Base-by-base conservation (phyloP, 805 yeast species). In the Candida insectorum region DNA sequence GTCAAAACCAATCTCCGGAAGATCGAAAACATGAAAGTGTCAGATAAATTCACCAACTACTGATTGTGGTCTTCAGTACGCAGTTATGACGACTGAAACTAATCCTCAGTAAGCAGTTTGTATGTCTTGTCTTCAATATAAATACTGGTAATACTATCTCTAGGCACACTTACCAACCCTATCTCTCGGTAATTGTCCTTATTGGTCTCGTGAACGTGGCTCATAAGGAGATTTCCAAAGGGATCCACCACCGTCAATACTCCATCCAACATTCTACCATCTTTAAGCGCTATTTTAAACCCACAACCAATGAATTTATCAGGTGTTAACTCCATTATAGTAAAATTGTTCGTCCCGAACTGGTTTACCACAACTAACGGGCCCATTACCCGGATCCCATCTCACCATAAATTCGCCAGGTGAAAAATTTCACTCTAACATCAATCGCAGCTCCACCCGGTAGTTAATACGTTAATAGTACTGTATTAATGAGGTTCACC, bases 151-250 rank as follows among this genome's bases (percentile, higher is more conserved):
- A 75, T 65, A 4, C 74, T 56, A 1, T 44, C 41, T 32, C 60
- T 54, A 1, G 78, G 79, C 3, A 76, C 65, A 43, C 80, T 73
- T n/a, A 76, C 77, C 7, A 75, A 49, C 0, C 81, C 81, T 25
- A 75, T 45, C 28, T 62, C 63, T 41, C 81, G 56, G 17, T 39
- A 32, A 4, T 40, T 29, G 2, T 42, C 31, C 28, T 54, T 41
- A 1, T 64, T 52, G 10, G 52, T 54, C 37, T 66, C 73, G 29
- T 34, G 46, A 5, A 56, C 61, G 33, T 62, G 54, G n/a, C 60
- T 49, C 30, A 66, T 33, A 9, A 66, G 47, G 28, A 66, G 36
- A 40, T 66, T 65, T 4, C 73, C 73, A 46, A 63, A 66, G 1
- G 70, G 69, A 39, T 66, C 73, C 11, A 65, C 55, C 1, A 57